These are phyloP conservation scores for Daldinia decipiens DNA, from an alignment of 495 filamentous ascomycete species.

Conservation along the genomic window DNA sequence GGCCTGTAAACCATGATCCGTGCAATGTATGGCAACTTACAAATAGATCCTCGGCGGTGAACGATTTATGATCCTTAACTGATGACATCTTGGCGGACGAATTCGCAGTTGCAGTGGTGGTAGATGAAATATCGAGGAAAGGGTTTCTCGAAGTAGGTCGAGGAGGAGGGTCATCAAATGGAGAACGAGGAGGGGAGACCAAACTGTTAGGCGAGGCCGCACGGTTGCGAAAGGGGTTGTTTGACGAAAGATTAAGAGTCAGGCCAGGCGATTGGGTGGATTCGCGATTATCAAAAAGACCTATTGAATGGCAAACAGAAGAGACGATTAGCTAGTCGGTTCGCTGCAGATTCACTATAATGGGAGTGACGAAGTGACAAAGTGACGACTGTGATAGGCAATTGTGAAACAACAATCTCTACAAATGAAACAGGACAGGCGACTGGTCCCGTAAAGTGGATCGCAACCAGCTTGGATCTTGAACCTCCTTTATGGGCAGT, in stretches of 20 bases:
- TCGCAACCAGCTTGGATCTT: conserved; percentile 32
- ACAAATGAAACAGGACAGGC: conserved; percentile 64
- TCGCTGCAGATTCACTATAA: conserved; percentile 50
- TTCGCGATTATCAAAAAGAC: conserved; percentile 50
- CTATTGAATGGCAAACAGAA: conserved; percentile 43
- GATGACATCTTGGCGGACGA: conserved; percentile 67
- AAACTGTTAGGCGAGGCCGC: conserved; percentile 71
- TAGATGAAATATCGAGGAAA: conserved; percentile 77
- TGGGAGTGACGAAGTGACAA: conserved; percentile 50
- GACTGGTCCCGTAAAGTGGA: conserved; percentile 52
- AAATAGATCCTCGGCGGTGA: conserved; percentile 85
- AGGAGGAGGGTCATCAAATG: conserved; percentile 66
- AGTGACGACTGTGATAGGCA: conserved; percentile 49
- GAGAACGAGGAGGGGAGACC: conserved; percentile 57
- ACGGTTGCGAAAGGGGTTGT: conserved; percentile 98
- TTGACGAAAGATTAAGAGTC: conserved; percentile 79
- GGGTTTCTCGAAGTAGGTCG: conserved; percentile 89
- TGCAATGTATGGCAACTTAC: conserved; percentile 67
- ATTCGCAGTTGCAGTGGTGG: conserved; percentile 52
- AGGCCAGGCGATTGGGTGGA: conserved; percentile 58
- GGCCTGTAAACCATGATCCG: neutral
- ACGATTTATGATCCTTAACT: conserved; percentile 61
- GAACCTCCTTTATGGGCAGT: conserved; percentile 32
- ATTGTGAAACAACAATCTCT: conserved; percentile 62
- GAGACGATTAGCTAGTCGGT: conserved; percentile 52